Percentiles rank a stretch among this genome's conserved stretches.
Conservation (phyloP, 208 protist genomes). For the Acanthamoeba rhysodes region DNA sequence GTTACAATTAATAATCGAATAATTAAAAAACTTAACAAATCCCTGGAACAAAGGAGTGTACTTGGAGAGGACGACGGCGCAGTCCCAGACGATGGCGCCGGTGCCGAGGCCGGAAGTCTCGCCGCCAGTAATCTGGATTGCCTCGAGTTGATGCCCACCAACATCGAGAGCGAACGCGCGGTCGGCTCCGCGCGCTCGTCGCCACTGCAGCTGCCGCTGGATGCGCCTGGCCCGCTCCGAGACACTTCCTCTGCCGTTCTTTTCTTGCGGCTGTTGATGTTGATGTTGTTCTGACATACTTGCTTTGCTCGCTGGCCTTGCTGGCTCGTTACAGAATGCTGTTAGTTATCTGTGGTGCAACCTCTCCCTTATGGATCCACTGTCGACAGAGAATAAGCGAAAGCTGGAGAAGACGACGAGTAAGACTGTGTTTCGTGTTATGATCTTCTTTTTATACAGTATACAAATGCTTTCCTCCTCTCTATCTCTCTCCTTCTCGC, state of each 20-base stretch:
- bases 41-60: neutral
- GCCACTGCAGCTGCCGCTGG: constrained; percentile 33
- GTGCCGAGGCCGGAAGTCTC: constrained; percentile 49
- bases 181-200: constrained; percentile 18
- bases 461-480: neutral
- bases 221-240: constrained; percentile 50
- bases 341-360: neutral
- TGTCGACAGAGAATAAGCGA: neutral
- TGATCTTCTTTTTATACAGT: constrained; percentile 11
- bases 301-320: neutral
- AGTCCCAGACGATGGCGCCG: constrained; percentile 66
- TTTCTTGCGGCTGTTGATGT: neutral
- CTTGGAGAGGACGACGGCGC: constrained; percentile 73
- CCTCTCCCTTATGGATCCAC: too few species aligned
- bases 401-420: neutral
- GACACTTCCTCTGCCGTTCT: neutral
- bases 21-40: neutral
- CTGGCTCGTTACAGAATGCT: neutral
- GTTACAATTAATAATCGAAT: neutral
- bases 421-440: neutral
- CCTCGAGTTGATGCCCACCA: neutral
- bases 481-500: neutral
- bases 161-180: neutral
- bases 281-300: neutral
- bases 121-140: constrained; percentile 6